Conservation (phyloP, 2,329 filamentous ascomycete species). For the Cladophialophora carrionii region DNA sequence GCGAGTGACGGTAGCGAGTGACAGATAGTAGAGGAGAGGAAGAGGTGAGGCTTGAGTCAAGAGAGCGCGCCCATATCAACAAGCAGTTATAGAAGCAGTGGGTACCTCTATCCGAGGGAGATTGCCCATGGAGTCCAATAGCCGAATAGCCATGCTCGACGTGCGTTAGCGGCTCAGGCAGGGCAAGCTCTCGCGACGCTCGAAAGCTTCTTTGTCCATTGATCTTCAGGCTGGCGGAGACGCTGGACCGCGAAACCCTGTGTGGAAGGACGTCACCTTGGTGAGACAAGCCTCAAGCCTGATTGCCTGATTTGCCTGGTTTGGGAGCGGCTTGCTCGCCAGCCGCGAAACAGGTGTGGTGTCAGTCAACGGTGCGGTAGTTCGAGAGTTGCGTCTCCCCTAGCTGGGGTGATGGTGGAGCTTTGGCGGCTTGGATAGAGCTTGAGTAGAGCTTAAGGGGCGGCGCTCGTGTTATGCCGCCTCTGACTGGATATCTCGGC, state of each 20-base stretch:
- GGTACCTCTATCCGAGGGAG: conserved; percentile 21
- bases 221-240: neutral
- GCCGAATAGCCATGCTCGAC: conserved; percentile 1
- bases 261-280: conserved; percentile 1
- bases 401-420: neutral
- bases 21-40: conserved; percentile 8
- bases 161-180: neutral
- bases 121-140: conserved; percentile 18
- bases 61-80: conserved; percentile 3
- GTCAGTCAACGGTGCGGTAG: conserved; percentile 4
- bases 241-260: neutral
- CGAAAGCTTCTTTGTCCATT: neutral
- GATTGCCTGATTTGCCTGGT: conserved; percentile 1
- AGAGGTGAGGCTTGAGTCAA: neutral
- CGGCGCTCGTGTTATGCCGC: neutral
- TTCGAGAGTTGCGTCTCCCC: conserved; percentile 2
- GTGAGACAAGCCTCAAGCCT: conserved; percentile 6
- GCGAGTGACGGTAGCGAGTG: conserved; percentile 29
- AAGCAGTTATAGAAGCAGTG: conserved; percentile 13
- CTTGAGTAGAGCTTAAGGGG: neutral
- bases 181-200: neutral
- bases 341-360: conserved; percentile 12
- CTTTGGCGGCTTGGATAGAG: neutral
- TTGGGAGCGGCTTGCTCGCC: neutral
- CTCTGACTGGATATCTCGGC: conserved; percentile 1